phyloP scores from a whole-genome alignment of 441 rosid species.

The Manihot esculenta region DNA sequence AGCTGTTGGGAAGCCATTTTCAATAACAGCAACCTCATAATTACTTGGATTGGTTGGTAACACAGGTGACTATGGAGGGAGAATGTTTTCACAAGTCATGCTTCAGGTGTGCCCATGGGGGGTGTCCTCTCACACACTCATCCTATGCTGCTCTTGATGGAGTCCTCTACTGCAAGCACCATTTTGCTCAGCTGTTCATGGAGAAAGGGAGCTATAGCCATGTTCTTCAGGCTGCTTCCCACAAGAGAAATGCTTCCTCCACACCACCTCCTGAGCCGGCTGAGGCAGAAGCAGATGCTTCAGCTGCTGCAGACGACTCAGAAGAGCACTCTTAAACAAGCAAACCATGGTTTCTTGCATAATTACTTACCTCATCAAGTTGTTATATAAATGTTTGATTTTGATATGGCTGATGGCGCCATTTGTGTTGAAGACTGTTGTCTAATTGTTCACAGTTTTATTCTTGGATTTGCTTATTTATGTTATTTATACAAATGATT shows the following conservation, averaged over 20 bases:
- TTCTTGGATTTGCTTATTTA: neutral
- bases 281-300: conserved; percentile 15
- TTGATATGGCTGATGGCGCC: neutral
- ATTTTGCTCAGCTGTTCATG: conserved; percentile 89
- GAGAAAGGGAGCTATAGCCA: conserved; percentile 93
- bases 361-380: neutral
- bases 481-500: neutral
- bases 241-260: conserved; percentile 55
- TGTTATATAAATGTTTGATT: neutral
- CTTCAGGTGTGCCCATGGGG: conserved; percentile 94
- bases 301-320: conserved; percentile 4
- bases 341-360: neutral
- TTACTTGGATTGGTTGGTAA: neutral
- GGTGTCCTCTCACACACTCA: conserved; percentile 89
- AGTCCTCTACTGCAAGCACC: conserved; percentile 92
- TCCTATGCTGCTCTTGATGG: conserved; percentile 87
- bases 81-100: conserved; percentile 94
- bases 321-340: conserved; percentile 2
- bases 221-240: conserved; percentile 69
- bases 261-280: conserved; percentile 51
- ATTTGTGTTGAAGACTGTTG: conserved; percentile 10
- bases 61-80: conserved; percentile 85
- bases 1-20: too few relatives aligned
- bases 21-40: too few relatives aligned
- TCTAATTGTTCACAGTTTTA: conserved; percentile 13